Base-by-base conservation (phyloP, 768 basidiomycete species). In the Lactarius vividus region DNA sequence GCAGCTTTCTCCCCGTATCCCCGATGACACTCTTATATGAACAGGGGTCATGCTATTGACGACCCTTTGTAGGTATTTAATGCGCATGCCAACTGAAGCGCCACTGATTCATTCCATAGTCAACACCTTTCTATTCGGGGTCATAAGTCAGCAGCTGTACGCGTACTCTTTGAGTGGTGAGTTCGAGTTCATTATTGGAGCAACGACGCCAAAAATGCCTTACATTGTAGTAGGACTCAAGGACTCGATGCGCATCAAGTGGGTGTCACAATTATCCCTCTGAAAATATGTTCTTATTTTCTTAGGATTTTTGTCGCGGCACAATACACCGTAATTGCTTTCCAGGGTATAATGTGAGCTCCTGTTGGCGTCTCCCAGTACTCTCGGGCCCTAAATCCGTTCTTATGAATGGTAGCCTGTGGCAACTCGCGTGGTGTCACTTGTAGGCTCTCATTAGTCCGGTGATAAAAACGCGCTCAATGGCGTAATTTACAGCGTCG, bases 81-180 rank as follows among this genome's bases (percentile, higher is more conserved):
- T 54, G 13, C 28, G 23, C 42, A 11, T 57, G 2, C 6, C n/a
- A 8, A 13, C 6, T 26, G 8, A 26, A 4, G 13, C 16, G 4
- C 16, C 1, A 5, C 62, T 57, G 23, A 63, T 33, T 29, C 28
- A 20, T 15, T 31, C 9, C 7, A 29, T 26, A 64, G 63, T 58
- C 23, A 64, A 49, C 52, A 26, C 26, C 7, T 52, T 7, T 28
- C 46, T 64, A 15, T 64, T 64, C 23, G 57, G 63, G 11, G 8
- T 58, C 18, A 7, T 64, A 29, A 52, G 9, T 15, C 63, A 64
- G 9, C 63, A 64, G 11, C 39, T 64, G 11, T 57, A 49, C 23
- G 6, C 28, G 11, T 64, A 64, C 52, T 64, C 56, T 57, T 42
- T 15, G 7, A 52, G 23, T n/a, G 57, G 62, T 62, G 33, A 9